These are phyloP conservation scores for Phytophthora nicotianae DNA, from an alignment of 352 stramenopile species.

Conservation along the genomic window DNA sequence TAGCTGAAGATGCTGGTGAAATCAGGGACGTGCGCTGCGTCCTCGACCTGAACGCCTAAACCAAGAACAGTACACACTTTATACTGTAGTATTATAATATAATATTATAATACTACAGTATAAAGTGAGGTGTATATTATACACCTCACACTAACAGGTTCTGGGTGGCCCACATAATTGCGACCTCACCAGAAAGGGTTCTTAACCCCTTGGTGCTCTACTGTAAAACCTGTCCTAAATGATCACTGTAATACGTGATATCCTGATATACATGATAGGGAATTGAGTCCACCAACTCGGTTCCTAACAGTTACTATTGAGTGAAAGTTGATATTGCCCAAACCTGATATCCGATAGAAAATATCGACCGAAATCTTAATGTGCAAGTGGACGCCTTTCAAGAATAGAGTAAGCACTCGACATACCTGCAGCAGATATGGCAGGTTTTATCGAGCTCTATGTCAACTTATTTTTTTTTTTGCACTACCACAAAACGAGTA, in stretches of 20 bases:
- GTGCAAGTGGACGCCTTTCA: background rate
- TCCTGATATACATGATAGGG: background rate
- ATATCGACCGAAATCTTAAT: background rate
- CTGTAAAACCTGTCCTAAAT: too few species aligned
- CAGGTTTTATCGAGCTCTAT: too few species aligned
- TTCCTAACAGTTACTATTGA: background rate
- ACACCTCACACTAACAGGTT: background rate
- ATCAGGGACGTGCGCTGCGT: slow-evolving; percentile 7
- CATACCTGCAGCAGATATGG: too few species aligned
- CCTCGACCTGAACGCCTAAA: slow-evolving; percentile 3
- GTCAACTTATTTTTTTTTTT: too few species aligned
- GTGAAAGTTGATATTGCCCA: background rate
- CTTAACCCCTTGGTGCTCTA: background rate
- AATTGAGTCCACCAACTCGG: background rate
- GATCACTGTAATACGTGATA: background rate
- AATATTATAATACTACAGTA: too few species aligned
- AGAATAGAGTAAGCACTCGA: too few species aligned
- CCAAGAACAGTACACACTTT: too few species aligned
- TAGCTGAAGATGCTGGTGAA: background rate
- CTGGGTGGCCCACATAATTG: background rate
- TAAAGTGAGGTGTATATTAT: background rate
- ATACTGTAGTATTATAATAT: too few species aligned
- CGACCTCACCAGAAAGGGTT: too few species aligned
- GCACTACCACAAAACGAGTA: too few species aligned
- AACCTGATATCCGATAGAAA: background rate